Evolutionary conservation across 768 basidiomycete species (phyloP).

Genomic region (Suillus subaureus): DNA sequence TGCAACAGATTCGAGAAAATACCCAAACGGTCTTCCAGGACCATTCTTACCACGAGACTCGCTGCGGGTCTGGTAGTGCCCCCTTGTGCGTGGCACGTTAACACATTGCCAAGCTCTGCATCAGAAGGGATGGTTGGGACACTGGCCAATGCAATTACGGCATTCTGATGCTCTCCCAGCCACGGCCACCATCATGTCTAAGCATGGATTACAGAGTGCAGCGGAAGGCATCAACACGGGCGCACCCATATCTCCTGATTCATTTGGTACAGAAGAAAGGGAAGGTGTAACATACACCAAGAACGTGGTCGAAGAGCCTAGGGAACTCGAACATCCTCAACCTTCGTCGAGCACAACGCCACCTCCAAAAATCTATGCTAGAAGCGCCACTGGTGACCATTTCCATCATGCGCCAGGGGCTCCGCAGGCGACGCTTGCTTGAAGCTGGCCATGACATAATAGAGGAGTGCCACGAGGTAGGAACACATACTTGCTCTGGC

Average conservation of each 20-base stretch:
- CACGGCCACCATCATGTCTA: too few relatives aligned
- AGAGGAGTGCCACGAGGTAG: not conserved
- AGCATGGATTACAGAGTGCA: not conserved
- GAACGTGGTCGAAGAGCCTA: not conserved
- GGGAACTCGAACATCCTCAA: not conserved
- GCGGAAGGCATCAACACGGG: not conserved
- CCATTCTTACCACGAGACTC: too few relatives aligned
- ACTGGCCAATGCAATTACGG: not conserved
- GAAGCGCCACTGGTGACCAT: not conserved
- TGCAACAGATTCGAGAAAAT: too few relatives aligned
- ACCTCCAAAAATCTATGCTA: not conserved
- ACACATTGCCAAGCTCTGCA: too few relatives aligned
- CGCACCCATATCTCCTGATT: too few relatives aligned
- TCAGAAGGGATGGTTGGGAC: not conserved
- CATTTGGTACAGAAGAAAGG: not conserved
- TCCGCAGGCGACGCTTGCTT: not conserved
- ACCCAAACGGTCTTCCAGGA: too few relatives aligned
- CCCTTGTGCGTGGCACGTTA: too few relatives aligned
- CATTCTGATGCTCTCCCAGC: not conserved
- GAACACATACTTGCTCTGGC: not conserved
- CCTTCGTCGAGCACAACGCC: not conserved
- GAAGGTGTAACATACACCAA: not conserved
- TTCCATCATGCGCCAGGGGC: not conserved
- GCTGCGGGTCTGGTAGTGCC: too few relatives aligned
- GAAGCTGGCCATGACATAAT: not conserved